A percentile compares a stretch with the other conserved stretches of the same genome.
phyloP scores from a whole-genome alignment of 1,139 yeast species.

The Tardiomyces depauwii region DNA sequence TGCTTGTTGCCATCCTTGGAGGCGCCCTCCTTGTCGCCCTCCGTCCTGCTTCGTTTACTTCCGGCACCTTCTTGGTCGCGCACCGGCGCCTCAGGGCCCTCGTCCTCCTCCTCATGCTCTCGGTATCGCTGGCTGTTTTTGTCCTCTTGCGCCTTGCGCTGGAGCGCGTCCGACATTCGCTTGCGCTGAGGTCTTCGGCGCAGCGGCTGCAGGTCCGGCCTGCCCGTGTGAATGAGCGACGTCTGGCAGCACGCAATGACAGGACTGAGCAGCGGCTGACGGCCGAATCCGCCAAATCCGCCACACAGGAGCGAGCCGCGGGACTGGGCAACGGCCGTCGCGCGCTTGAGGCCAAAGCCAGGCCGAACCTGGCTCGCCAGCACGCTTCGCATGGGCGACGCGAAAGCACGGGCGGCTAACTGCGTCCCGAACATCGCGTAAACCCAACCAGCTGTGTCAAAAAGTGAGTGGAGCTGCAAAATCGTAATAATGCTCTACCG shows the following conservation, averaged over 20 bases:
- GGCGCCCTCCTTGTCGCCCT: conserved; percentile 17
- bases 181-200: background rate
- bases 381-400: background rate
- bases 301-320: background rate
- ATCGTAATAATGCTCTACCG: no score
- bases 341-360: background rate
- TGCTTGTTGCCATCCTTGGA: conserved; percentile 16
- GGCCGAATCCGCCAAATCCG: background rate
- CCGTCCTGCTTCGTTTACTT: background rate
- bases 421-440: background rate
- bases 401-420: background rate
- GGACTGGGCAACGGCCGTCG: background rate
- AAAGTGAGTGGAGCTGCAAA: no score
- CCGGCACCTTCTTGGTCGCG: conserved; percentile 4
- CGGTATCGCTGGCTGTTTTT: conserved; percentile 17
- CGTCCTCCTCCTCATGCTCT: conserved; percentile 4
- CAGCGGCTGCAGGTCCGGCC: background rate
- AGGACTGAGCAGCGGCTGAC: background rate
- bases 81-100: conserved; percentile 4
- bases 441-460: background rate
- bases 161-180: background rate
- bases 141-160: conserved; percentile 3
- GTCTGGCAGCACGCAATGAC: background rate
- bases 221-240: background rate
- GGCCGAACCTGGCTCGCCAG: background rate